A percentile compares a stretch with the other conserved stretches of the same genome.
phyloP scores from a whole-genome alignment of 306 rosid genomes.

The Inga oerstediana region DNA sequence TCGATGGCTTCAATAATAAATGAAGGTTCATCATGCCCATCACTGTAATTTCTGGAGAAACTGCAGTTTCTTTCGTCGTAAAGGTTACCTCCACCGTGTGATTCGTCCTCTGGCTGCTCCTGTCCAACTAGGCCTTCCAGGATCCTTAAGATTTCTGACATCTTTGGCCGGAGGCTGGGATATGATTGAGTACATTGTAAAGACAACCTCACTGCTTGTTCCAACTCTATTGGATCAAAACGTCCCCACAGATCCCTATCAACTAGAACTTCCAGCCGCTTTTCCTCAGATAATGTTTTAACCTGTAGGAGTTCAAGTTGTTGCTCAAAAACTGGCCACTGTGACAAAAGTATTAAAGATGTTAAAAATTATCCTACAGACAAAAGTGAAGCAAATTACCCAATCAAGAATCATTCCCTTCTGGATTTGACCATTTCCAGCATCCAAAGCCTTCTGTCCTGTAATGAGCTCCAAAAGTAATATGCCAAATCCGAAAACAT shows the following conservation, averaged over 20 bases:
- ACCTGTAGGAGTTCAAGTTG: conserved; percentile 57
- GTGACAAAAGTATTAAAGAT: background rate
- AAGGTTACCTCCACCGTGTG: conserved; percentile 53
- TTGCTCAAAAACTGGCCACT: background rate
- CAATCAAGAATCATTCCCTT: conserved; percentile 98
- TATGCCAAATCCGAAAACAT: conserved; percentile 93
- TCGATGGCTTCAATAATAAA: conserved; percentile 89
- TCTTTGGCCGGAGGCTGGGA: conserved; percentile 85
- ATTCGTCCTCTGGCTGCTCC: conserved; percentile 61
- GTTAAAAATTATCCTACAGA: background rate
- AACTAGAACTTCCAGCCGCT: conserved; percentile 68
- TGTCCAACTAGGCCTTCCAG: conserved; percentile 78
- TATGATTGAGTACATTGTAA: conserved; percentile 78
- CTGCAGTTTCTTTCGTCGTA: conserved; percentile 62
- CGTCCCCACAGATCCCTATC: conserved; percentile 90
- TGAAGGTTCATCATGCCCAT: conserved; percentile 70
- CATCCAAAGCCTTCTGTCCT: conserved; percentile 88
- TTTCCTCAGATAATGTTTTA: conserved; percentile 69
- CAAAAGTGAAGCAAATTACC: conserved; percentile 46
- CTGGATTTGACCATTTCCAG: conserved; percentile 86
- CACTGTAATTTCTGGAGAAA: conserved; percentile 68
- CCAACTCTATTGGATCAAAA: conserved; percentile 71
- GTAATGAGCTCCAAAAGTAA: conserved; percentile 90
- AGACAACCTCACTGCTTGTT: conserved; percentile 69
- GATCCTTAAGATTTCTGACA: conserved; percentile 77